phyloP scores from a whole-genome alignment of 768 basidiomycete species.

The Boletus sensibilis region DNA sequence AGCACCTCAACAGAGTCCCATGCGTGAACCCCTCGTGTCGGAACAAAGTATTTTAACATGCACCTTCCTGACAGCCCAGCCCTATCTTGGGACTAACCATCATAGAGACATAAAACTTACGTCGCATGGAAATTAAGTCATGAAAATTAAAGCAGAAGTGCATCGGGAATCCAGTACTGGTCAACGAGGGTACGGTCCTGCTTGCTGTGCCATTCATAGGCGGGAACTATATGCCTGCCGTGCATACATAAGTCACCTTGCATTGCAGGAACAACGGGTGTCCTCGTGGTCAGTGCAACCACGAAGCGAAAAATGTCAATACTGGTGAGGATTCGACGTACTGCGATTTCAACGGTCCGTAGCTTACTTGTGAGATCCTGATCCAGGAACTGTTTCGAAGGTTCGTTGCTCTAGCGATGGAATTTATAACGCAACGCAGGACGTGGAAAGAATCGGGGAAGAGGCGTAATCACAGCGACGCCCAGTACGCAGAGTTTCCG shows the following conservation, averaged over 20 bases:
- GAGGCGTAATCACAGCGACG: constrained; percentile 8
- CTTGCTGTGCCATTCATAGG: constrained; percentile 23
- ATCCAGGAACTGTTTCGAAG: constrained; percentile 24
- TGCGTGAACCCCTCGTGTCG: constrained; percentile 1
- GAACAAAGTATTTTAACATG: constrained; percentile 6
- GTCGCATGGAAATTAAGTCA: constrained; percentile 19
- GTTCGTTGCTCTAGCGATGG: constrained; percentile 24
- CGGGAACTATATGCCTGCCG: constrained; percentile 6
- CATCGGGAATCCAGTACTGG: constrained; percentile 5
- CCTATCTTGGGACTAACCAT: not conserved
- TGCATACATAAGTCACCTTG: constrained; percentile 27
- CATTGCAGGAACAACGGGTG: constrained; percentile 9
- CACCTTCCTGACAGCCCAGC: not conserved
- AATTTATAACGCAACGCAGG: constrained; percentile 21
- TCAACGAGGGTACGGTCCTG: constrained; percentile 18
- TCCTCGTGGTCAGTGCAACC: constrained; percentile 28
- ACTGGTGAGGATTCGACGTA: constrained; percentile 26
- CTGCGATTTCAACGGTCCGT: constrained; percentile 5
- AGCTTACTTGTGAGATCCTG: constrained; percentile 15
- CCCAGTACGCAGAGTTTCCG: constrained; percentile 21
- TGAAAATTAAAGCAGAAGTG: constrained; percentile 14
- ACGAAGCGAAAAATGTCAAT: constrained; percentile 28
- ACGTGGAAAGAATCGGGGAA: constrained; percentile 17
- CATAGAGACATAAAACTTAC: not conserved
- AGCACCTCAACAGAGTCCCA: not conserved